Base-by-base conservation (phyloP, 305 asterid genomes). In the Solanum hybrid region DNA sequence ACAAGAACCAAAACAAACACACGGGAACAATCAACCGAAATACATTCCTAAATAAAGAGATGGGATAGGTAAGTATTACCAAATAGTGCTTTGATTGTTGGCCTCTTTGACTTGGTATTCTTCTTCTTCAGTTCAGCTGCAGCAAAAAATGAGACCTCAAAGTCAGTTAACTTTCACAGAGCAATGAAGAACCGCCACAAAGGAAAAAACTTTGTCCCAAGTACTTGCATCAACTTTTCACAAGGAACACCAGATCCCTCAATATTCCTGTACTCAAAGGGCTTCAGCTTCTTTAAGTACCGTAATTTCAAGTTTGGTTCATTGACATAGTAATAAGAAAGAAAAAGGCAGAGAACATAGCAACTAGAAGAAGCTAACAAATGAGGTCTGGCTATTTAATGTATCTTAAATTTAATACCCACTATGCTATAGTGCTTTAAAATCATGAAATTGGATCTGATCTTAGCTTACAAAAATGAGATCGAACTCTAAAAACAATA, bases 71-170 rank as follows among this genome's bases (percentile, higher is more conserved):
- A 89, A 31, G 80, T 81, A 88, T 39, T 96, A 97, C 99, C 99
- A 37, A 97, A 97, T 68, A 97, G 96, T 79, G 98, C 89, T 92
- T 96, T 97, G 92, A 97, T 93, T 87, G 99, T 91, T 51, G 99
- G 98, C 93, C 97, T 94, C 95, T 94, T 96, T 76, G 98, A 83
- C 90, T 93, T 97, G 92, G 94, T 92, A 81, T 37, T 94, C 93
- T 96, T 96, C 97, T 97, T 97, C 96, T 96, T 96, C 87, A 97
- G 85, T 93, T 96, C 99, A 92, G 99, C 99, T 97, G 97, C 80
- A 41, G 81, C 88, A 89, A 61, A 86, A 90, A 79, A 86, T 61
- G 81, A 76, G 27, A 90, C 33, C 88, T 29, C 33, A 31, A 57
- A 29, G 77, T 84, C 31, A 20, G 88, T 29, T 5, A 17, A 85